Percentiles rank a stretch among this genome's conserved stretches.
Conservation (phyloP, 1,284 basidiomycete genomes). For the Austroboletus niveus region DNA sequence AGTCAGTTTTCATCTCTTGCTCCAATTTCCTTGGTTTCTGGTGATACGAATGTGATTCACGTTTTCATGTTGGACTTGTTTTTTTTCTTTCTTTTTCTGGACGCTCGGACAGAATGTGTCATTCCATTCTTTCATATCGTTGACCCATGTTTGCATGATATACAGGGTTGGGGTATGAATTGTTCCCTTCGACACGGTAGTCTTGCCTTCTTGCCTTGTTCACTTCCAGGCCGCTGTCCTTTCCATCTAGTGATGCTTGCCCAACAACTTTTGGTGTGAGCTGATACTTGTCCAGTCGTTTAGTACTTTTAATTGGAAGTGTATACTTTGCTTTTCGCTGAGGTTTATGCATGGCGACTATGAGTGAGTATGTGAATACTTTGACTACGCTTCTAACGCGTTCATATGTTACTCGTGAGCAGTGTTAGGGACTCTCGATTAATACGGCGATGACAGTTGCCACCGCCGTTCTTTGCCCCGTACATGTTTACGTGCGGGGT, state of each 20-base stretch:
- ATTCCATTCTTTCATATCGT: slow-evolving; percentile 4
- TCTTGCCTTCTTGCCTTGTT: slow-evolving; percentile 1
- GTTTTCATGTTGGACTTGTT: slow-evolving; percentile 6
- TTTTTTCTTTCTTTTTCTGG: slow-evolving; percentile 3
- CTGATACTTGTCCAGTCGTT: slow-evolving; percentile 5
- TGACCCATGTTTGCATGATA: background rate
- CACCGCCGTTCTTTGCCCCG: too few relatives aligned
- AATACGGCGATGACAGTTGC: too few relatives aligned
- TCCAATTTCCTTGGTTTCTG: slow-evolving; percentile 9
- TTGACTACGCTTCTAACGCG: too few relatives aligned
- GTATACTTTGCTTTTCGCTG: background rate
- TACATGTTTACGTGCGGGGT: too few relatives aligned
- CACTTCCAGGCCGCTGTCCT: background rate
- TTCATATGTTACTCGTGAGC: too few relatives aligned
- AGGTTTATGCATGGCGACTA: background rate
- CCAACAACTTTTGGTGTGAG: background rate
- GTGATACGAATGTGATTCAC: slow-evolving; percentile 1
- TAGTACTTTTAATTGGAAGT: background rate
- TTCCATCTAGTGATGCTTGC: background rate
- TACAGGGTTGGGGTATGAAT: background rate
- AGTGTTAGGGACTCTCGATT: too few relatives aligned
- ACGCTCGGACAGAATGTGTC: slow-evolving; percentile 16
- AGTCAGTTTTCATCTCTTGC: slow-evolving; percentile 14
- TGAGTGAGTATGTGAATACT: too few relatives aligned
- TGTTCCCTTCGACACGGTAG: background rate